Evolutionary conservation across 371 early-diverging fungal species (phyloP), one percentile per base, ranked within the genome.

Genomic region (Mucor plumbeus): DNA sequence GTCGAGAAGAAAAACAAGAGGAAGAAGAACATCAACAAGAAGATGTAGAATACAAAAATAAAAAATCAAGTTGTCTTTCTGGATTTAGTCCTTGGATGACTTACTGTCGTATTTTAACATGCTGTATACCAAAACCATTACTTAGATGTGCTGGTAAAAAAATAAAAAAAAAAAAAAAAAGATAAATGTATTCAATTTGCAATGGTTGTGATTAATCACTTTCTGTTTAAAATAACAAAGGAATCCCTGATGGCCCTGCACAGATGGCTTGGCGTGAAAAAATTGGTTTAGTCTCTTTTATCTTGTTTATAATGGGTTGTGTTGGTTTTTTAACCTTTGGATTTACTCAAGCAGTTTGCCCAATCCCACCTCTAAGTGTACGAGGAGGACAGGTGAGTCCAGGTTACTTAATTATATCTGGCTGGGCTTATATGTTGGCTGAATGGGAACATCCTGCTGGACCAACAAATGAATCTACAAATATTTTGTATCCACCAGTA

Each of bases 191-290:
- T 38, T 0, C 10, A 15, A 14, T 17, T 44, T 44, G n/a, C 17
- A 31, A 26, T 7, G 19, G 33, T 14, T 17, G 1, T 39, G 41
- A 44, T 39, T 44, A 48, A 33, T 39, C 33, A 47, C 47, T 54
- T 11, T 50, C 34, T 44, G n/a, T 43, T 15, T 19, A 41, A 14
- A 41, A 41, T 9, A 41, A 31, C 26, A 57, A 33, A 84, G 87
- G 87, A 61, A 81, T 82, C 14, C 66, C 72, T 26, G 70, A 75
- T 50, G 70, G 74, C 1, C 84, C 75, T 50, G 78, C 87, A 44
- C 92, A 88, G 68, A 88, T 87, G 53, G 97, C 83, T 44, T 95
- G 95, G 94, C 81, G 94, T 38, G 94, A 95, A 76, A 96, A 95
- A 67, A 84, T 92, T 4, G 91, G 94, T 0, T 71, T 96, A 0